phyloP scores from a whole-genome alignment of 768 basidiomycete genomes.

The Tylopilus sp. region DNA sequence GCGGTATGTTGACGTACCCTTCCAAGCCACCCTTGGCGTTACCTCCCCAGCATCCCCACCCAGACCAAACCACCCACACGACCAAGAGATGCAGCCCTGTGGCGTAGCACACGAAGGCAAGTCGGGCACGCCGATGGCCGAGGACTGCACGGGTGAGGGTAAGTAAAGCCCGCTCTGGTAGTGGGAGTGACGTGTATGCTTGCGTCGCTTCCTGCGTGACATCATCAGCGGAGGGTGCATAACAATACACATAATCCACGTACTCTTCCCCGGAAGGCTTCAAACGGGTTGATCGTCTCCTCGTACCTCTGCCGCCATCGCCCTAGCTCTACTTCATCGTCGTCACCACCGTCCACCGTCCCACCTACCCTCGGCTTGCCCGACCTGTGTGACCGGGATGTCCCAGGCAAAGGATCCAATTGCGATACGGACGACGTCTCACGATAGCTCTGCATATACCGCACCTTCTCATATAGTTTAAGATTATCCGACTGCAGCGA shows the following conservation, averaged over 20 bases:
- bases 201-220: slow-evolving; percentile 81
- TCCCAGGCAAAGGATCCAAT: slow-evolving; percentile 61
- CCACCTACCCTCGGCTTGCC: slow-evolving; percentile 5
- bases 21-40: slow-evolving; percentile 28
- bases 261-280: slow-evolving; percentile 93
- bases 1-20: slow-evolving; percentile 10
- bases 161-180: slow-evolving; percentile 85
- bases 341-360: slow-evolving; percentile 28
- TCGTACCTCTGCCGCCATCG: slow-evolving; percentile 92
- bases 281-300: slow-evolving; percentile 97
- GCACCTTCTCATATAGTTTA: slow-evolving; percentile 97
- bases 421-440: slow-evolving; percentile 68
- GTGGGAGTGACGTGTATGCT: slow-evolving; percentile 88
- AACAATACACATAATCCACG: slow-evolving; percentile 31
- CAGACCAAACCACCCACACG: slow-evolving; percentile 55
- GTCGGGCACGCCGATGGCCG: slow-evolving; percentile 86
- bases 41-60: slow-evolving; percentile 63
- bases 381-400: slow-evolving; percentile 15
- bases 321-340: slow-evolving; percentile 66
- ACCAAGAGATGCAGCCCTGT: slow-evolving; percentile 76
- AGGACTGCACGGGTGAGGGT: slow-evolving; percentile 81
- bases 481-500: slow-evolving; percentile 92
- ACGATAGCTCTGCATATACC: slow-evolving; percentile 96
- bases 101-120: slow-evolving; percentile 87
- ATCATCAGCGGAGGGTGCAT: neutral